phyloP scores from a whole-genome alignment of 176 grass and related monocot species.

The Oryza australiensis region DNA sequence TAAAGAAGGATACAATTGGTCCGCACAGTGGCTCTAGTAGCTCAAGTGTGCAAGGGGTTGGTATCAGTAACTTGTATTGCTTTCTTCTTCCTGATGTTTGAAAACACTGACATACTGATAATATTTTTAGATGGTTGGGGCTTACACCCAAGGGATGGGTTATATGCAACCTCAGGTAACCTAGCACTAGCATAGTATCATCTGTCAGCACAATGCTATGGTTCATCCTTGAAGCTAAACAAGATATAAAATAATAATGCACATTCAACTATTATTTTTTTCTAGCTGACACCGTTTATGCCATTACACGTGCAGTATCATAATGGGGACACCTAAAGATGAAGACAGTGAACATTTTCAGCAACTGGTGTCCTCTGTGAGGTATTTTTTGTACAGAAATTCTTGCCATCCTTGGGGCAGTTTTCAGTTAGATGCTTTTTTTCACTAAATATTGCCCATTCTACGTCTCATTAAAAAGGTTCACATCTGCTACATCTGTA shows the following conservation, averaged over 20 bases:
- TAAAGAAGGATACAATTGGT: constrained; percentile 66
- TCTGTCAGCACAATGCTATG: constrained; percentile 19
- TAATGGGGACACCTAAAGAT: constrained; percentile 68
- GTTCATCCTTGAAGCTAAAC: constrained; percentile 20
- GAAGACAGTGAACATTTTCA: constrained; percentile 36
- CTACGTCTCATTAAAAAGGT: not conserved
- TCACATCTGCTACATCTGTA: not conserved
- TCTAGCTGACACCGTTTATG: constrained; percentile 8
- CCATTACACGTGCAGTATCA: constrained; percentile 51
- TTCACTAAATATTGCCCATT: not conserved
- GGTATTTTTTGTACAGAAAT: constrained; percentile 9
- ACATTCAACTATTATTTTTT: not conserved
- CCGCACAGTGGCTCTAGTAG: constrained; percentile 57
- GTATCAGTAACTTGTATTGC: constrained; percentile 26
- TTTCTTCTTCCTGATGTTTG: constrained; percentile 16
- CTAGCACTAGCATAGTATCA: constrained; percentile 4
- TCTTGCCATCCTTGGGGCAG: not conserved
- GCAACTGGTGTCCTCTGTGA: constrained; percentile 26
- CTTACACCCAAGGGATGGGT: constrained; percentile 82
- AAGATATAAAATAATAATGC: not conserved
- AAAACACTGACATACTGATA: constrained; percentile 32
- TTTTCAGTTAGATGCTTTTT: not conserved
- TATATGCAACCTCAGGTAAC: constrained; percentile 97
- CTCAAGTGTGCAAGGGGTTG: constrained; percentile 68
- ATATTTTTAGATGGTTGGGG: constrained; percentile 67